Evolutionary conservation across 352 stramenopile genomes (phyloP), one percentile per base, ranked within the genome.

Genomic region (Thalassiosira exigua): DNA sequence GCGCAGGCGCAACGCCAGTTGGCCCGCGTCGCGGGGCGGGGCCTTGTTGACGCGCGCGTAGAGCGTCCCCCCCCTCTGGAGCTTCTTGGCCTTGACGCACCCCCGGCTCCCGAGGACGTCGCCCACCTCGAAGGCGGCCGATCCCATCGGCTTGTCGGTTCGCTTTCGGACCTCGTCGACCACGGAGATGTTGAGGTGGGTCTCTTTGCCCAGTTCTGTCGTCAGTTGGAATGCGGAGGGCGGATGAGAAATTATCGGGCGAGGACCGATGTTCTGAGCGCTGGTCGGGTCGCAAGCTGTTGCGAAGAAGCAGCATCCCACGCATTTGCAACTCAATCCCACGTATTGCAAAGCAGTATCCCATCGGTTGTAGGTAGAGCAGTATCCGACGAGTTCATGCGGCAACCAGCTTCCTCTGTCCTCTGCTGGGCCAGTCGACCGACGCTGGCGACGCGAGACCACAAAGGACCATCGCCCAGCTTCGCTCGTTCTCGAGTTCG

Each of bases 51-150:
- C 53, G 24, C 81, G 73, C 27, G 51, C 73, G 71, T 79, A 89
- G 27, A 91, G 24, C 17, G 71, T 86, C 26, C 81, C 78, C 33
- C 84, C 82, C 4, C 70, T 85, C 71, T 91, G 84, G 48, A 92
- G 46, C 32, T 69, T 77, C 61, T 92, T 91, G 27, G 81, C 78
- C 19, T 77, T 81, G 1, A 85, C 69, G 62, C 85, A 88, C n/a
- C 87, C 87, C 32, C 77, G 75, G 32, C 57, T 74, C 33, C 69
- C 87, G 24, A 92, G 46, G 46, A 92, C 77, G 62, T 90, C 75
- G n/a, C 87, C 87, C 30, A 92, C 74, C 77, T 92, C 87, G 71
- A 92, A 91, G 1, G 91, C 56, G 1, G 82, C 81, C 5, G 81
- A 82, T 36, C 80, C 77, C 79, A 88, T 90, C 22, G 39, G 39